Evolutionary conservation across 176 grass and related monocot genomes (phyloP), one percentile per base, ranked within the genome.

Genomic region (Coix lacrymajobi): DNA sequence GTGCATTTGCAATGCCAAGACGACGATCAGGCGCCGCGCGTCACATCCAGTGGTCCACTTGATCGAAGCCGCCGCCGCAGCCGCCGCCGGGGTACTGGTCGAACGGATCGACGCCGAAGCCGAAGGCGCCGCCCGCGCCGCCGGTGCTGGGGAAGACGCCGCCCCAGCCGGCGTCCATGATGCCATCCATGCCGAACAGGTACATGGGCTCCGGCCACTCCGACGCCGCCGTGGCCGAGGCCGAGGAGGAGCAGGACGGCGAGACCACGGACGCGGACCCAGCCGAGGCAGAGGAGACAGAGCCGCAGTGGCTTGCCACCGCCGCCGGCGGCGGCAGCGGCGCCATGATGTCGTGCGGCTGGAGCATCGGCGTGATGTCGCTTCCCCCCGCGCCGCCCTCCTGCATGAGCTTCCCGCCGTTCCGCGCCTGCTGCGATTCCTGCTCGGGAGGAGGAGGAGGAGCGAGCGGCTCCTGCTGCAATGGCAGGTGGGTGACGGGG

Each of bases 131-230:
- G 2, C 40, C 3, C 17, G 10, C 61, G 34, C 41, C 70, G 37
- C 48, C 78, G 19, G 7, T 33, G 72, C 15, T 64, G 69, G 49
- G 17, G 73, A 90, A 32, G 84, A 86, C 52, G 19, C 19, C 48
- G 75, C 16, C 79, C 88, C 84, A 83, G 68, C 67, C 79, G 6
- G 57, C 48, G 75, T 90, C 84, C 69, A 81, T 82, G 84, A 93
- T 49, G 36, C 81, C 88, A 19, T 98, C 88, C 81, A 94, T 46
- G 56, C 81, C 92, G 81, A 92, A 66, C 25, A 93, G 39, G 68
- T 90, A 89, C 84, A 91, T 67, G 72, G 86, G 85, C 37, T 93
- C 92, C 11, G 80, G 82, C 95, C 92, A 94, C 73, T 94, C 86
- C 71, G 79, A 69, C 36, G 28, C 66, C 60, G 70, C 64, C 4